Base-by-base conservation (phyloP, 1,284 basidiomycete species). In the Hymenochaete sp. region DNA sequence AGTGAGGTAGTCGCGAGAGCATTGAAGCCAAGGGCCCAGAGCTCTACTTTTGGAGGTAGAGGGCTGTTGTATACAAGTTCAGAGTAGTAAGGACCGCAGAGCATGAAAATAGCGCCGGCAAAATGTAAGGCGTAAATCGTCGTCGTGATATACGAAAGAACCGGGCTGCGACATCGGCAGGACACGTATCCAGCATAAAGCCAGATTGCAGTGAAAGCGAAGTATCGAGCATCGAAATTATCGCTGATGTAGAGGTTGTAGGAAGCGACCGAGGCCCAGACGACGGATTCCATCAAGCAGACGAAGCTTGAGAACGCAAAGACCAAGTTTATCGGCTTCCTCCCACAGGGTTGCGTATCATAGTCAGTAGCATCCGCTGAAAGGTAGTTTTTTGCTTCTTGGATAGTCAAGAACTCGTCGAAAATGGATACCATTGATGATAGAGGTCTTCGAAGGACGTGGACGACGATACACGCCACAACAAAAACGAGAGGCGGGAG, bases 401-500 rank as follows among this genome's bases (percentile, higher is more conserved):
- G 32, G 21, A 16, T 8, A 37, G 31, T 59, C 60, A 45, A 71
- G 22, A 3, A 59, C 42, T 8, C 49, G 50, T 4, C 43, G 28
- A 67, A 21, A 1, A 47, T 54, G 14, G 50, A 53, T 13, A 61
- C 28, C 14, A 49, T 27, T 5, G 53, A 56, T 19, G 66, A n/a
- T n/a, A n/a, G n/a, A n/a, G n/a, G n/a, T n/a, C n/a, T n/a, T n/a
- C 66, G 3, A 67, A 50, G 62, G n/a, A 64, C 35, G n/a, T 65
- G 55, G 22, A 60, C 58, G n/a, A 76, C 25, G 48, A 64, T 69
- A 21, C 79, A 54, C 4, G 62, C 45, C 44, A 67, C 56, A 36
- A 80, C 72, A 45, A 82, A 56, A 0, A 59, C 56, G 13, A 67
- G 66, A 4, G 80, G 81, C 0, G 68, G 32, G 28, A 80, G 37